phyloP scores from a whole-genome alignment of 768 basidiomycete genomes.

The Piloderma croceum region DNA sequence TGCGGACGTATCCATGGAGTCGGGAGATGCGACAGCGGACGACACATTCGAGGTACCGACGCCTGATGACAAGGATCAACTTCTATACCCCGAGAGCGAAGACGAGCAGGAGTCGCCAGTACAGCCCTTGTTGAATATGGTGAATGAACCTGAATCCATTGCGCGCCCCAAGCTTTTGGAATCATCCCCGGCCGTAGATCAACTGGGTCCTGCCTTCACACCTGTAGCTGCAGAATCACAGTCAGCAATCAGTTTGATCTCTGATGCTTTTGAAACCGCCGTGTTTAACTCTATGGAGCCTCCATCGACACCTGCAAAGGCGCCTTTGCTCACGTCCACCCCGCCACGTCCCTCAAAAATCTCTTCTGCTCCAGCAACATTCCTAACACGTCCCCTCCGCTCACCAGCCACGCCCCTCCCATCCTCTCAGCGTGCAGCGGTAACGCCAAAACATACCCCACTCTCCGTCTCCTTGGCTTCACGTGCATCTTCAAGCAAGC shows the following conservation, averaged over 20 bases:
- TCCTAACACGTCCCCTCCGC: too few relatives aligned
- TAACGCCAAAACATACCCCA: conserved; percentile 29
- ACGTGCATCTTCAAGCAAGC: conserved; percentile 32
- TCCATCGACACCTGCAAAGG: too few relatives aligned
- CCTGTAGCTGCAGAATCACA: too few relatives aligned
- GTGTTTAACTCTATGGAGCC: too few relatives aligned
- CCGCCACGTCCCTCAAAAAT: conserved; percentile 35
- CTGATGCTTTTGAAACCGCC: too few relatives aligned
- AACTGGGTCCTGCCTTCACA: too few relatives aligned
- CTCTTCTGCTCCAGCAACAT: conserved; percentile 20
- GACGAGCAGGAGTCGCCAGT: background rate
- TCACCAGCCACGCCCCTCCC: too few relatives aligned
- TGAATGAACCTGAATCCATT: too few relatives aligned
- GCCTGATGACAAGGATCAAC: background rate
- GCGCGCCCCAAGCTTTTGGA: too few relatives aligned
- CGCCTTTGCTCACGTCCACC: conserved; percentile 21
- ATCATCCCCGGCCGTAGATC: too few relatives aligned
- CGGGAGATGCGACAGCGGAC: conserved; percentile 2
- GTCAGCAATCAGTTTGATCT: too few relatives aligned
- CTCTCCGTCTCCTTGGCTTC: conserved; percentile 14
- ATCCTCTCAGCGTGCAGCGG: conserved; percentile 23
- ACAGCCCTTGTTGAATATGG: too few relatives aligned
- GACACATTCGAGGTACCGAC: background rate
- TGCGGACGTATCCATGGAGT: background rate
- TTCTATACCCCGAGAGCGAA: conserved; percentile 3